Evolutionary conservation across 768 basidiomycete species (phyloP).

Genomic region (Phylloporus sp.): DNA sequence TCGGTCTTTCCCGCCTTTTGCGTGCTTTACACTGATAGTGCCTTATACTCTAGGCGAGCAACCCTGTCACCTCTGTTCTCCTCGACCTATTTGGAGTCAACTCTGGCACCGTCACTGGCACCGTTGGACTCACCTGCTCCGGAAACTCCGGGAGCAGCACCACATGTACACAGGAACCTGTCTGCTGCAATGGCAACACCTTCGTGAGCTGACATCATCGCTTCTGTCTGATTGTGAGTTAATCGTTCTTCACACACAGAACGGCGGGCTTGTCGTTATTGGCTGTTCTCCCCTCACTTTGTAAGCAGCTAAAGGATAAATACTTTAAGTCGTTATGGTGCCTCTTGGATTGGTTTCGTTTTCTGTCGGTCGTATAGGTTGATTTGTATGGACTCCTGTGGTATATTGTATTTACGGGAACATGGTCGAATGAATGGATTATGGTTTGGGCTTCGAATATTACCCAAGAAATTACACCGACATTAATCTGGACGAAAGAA

Average conservation of each 20-base stretch:
- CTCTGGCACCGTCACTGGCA: neutral
- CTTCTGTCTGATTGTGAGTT: neutral
- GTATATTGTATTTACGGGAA: no score
- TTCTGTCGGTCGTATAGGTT: no score
- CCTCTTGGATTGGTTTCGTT: neutral
- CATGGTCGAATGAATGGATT: no score
- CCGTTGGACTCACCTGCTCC: neutral
- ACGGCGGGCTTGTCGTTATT: neutral
- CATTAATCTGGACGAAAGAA: no score
- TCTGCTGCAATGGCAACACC: constrained; percentile 8
- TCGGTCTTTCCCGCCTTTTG: neutral
- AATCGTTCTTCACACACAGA: neutral
- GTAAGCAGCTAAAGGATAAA: neutral
- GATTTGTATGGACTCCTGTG: no score
- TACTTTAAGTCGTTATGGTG: neutral
- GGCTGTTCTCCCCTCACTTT: neutral
- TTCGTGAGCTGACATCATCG: neutral
- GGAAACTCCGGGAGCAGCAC: constrained; percentile 1
- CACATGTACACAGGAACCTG: constrained; percentile 1
- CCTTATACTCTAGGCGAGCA: neutral
- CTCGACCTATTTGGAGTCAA: constrained; percentile 2
- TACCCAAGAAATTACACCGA: no score
- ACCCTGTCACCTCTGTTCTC: neutral
- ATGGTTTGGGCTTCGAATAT: neutral
- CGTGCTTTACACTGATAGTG: neutral